Base-by-base conservation (phyloP, 2,329 filamentous ascomycete species). In the Stachybotrys echinatus region DNA sequence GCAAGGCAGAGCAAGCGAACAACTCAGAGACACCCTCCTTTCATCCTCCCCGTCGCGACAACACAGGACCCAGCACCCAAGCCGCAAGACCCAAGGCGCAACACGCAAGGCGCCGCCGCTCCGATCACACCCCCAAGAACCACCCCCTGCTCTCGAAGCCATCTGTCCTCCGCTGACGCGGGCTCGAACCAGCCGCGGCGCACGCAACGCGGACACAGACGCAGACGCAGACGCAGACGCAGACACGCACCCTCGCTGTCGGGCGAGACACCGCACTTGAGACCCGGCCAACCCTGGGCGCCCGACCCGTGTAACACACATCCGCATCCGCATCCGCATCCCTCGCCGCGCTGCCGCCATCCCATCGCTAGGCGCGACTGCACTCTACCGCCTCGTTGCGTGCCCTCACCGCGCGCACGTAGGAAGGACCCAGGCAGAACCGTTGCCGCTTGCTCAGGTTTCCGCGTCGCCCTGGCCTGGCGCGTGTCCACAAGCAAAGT, bases 21-120 rank as follows among this genome's bases (percentile, higher is more conserved):
- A 64, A 57, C 61, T 61, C 61, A 63, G 61, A 64, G 61, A 64
- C 61, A 63, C 61, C 58, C 58, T 59, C 60, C 38, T 14, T 18
- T 20, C 38, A 20, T 40, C 38, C 19, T 40, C 38, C 7, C 38
- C n/a, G 19, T 40, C 38, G 19, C 38, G n/a, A 40, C 38, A 40
- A 20, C 38, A 20, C 19, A 37, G 47, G 43, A 51, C 52, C 49
- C 50, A 47, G 47, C 50, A 23, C 43, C 47, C n/a, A n/a, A n/a
- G n/a, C n/a, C n/a, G n/a, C n/a, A 8, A 34, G 27, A 34, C 27
- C 10, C 27, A 34, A 34, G 27, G 14, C 27, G 27, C 27, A 34
- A 34, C 10, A 34, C 27, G 5, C 27, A 8, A 34, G 27, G 14
- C 34, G 40, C 40, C 27, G 40, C 45, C 54, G 46, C 50, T 47